phyloP scores from a whole-genome alignment of 1,284 basidiomycete genomes.

The Mycena citricolor region DNA sequence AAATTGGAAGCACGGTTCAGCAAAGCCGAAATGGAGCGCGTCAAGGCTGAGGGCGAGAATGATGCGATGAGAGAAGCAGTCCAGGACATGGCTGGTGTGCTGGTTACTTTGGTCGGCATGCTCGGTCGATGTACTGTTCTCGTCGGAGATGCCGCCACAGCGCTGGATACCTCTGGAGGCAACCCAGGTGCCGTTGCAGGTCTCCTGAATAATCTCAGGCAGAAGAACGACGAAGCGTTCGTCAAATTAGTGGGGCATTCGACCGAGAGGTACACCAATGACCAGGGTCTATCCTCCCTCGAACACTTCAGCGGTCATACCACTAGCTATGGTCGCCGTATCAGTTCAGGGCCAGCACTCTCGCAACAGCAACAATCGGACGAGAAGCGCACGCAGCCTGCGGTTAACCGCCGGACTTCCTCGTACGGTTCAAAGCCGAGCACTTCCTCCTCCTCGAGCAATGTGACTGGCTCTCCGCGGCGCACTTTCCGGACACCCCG shows the following conservation, averaged over 20 bases:
- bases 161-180: constrained; percentile 49
- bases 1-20: constrained; percentile 69
- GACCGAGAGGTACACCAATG: constrained; percentile 51
- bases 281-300: constrained; percentile 21
- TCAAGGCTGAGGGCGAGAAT: constrained; percentile 69
- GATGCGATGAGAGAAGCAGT: constrained; percentile 68
- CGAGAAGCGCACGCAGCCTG: constrained; percentile 5
- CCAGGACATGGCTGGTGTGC: constrained; percentile 62
- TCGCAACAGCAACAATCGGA: constrained; percentile 39
- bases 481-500: constrained; percentile 58
- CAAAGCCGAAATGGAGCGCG: constrained; percentile 71
- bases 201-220: constrained; percentile 55
- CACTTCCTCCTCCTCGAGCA: constrained; percentile 34
- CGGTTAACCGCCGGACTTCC: constrained; percentile 48
- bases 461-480: constrained; percentile 30
- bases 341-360: constrained; percentile 48
- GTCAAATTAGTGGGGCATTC: constrained; percentile 63
- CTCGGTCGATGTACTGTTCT: constrained; percentile 79
- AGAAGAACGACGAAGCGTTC: constrained; percentile 69
- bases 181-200: constrained; percentile 45
- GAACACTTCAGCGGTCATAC: constrained; percentile 44
- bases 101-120: constrained; percentile 74
- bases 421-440: constrained; percentile 45
- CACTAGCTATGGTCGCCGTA: constrained; percentile 39
- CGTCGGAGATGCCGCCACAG: constrained; percentile 63